Evolutionary conservation across 345 rosid genomes (phyloP).

Genomic region (Populus euphratica): DNA sequence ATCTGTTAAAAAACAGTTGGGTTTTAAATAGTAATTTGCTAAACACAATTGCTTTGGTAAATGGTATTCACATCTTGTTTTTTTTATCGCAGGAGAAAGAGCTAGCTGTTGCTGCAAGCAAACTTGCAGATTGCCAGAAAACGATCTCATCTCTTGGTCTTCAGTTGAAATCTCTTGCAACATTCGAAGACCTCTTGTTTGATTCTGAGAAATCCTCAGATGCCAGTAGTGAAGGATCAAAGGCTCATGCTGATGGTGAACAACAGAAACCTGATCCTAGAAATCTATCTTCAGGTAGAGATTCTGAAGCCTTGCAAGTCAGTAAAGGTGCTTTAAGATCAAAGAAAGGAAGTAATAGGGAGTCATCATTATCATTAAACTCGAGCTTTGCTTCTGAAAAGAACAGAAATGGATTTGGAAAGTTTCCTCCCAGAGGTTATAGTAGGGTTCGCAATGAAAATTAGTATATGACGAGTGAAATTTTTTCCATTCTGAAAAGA

Average conservation of each 20-base stretch:
- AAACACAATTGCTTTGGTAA: background rate
- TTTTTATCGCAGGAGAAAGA: slow-evolving; percentile 55
- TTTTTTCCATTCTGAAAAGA: background rate
- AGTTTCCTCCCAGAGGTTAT: slow-evolving; percentile 21
- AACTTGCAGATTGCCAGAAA: slow-evolving; percentile 80
- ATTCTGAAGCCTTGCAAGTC: slow-evolving; percentile 10
- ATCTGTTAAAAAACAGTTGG: background rate
- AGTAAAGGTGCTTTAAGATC: slow-evolving; percentile 1
- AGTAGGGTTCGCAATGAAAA: slow-evolving; percentile 12
- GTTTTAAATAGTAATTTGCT: background rate
- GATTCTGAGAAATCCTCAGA: slow-evolving; percentile 34
- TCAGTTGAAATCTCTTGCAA: slow-evolving; percentile 58
- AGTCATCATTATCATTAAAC: background rate
- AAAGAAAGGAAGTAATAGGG: slow-evolving; percentile 2
- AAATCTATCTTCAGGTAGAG: slow-evolving; percentile 12
- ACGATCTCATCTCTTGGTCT: slow-evolving; percentile 71
- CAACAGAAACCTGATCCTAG: slow-evolving; percentile 9
- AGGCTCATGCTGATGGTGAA: slow-evolving; percentile 12
- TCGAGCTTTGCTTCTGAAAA: slow-evolving; percentile 13
- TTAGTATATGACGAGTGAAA: background rate
- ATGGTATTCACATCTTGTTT: background rate
- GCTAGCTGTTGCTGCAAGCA: slow-evolving; percentile 59
- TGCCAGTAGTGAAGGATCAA: slow-evolving; percentile 16
- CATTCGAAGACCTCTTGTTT: slow-evolving; percentile 51
- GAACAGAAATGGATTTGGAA: slow-evolving; percentile 24